Evolutionary conservation across 768 basidiomycete genomes (phyloP), one percentile per base, ranked within the genome.

Genomic region (Podaxis pistillaris): DNA sequence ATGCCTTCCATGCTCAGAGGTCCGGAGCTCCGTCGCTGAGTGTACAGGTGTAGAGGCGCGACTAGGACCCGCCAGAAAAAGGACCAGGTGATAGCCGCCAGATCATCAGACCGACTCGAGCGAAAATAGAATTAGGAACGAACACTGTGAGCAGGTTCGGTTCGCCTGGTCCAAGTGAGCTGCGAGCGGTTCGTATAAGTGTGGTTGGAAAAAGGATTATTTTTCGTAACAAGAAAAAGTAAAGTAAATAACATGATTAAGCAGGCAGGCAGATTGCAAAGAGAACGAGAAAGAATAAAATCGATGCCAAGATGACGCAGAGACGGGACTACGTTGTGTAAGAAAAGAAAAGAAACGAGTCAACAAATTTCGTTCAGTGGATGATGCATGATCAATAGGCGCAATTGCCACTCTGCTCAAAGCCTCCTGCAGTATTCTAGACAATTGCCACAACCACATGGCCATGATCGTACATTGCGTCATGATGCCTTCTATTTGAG

Each of bases 401-500:
- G 7, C 30, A 33, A 33, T 9, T 9, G 8, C 8, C 8, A 9
- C 33, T 33, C 33, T 33, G 33, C 7, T 33, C 33, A 33, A 33
- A 33, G 33, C 8, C 33, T 33, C 30, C 30, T 33, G 8, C 33
- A 9, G 33, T 33, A 33, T 33, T 33, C 33, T 33, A 33, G 8
- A 33, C 33, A 33, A 9, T 9, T 9, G 33, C 33, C 33, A 33
- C 33, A 9, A 33, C 33, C 33, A 33, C 33, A 33, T 1, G 8
- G 8, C 8, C 33, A 33, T 6, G 28, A 28, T 28, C 28, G 28
- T 28, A 28, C 28, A 6, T 28, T 28, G 28, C 28, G 28, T 28
- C 28, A 28, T 33, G 33, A 19, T 19, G n/a, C 19, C 13, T 24
- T 41, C 26, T 38, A 59, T 30, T 37, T 51, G 24, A 71, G 68